phyloP scores from a whole-genome alignment of 2,329 filamentous ascomycete species.

The Cryphonectria parasitica region DNA sequence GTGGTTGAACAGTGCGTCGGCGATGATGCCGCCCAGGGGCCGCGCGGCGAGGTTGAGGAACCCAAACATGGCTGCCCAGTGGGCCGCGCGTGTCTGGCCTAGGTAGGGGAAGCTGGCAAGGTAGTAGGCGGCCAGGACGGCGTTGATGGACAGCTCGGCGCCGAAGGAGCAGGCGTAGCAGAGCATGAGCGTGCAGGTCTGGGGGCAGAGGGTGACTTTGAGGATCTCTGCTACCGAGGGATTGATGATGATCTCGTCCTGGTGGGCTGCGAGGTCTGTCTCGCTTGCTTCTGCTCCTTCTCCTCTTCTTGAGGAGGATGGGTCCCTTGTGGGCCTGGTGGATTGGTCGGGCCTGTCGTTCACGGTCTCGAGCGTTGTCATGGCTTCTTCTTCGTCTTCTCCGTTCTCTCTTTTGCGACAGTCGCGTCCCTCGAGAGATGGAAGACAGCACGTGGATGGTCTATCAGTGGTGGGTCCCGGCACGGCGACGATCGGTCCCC shows the following conservation, averaged over 20 bases:
- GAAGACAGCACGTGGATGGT: slow-evolving; percentile 35
- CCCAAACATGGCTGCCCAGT: slow-evolving; percentile 74
- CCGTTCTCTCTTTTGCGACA: slow-evolving; percentile 27
- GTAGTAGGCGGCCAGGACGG: slow-evolving; percentile 62
- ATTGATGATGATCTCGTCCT: slow-evolving; percentile 56
- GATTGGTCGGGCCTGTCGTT: slow-evolving; percentile 39
- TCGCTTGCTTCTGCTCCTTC: slow-evolving; percentile 44
- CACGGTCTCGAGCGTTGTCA: slow-evolving; percentile 34
- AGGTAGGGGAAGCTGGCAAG: slow-evolving; percentile 62
- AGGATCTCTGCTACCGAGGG: slow-evolving; percentile 58
- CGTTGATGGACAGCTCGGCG: slow-evolving; percentile 65
- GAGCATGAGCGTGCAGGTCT: slow-evolving; percentile 58
- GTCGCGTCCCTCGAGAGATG: not conserved
- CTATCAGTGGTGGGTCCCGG: slow-evolving; percentile 54
- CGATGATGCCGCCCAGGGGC: slow-evolving; percentile 64
- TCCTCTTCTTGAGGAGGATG: slow-evolving; percentile 39
- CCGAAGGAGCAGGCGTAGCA: slow-evolving; percentile 69
- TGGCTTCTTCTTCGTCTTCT: slow-evolving; percentile 38
- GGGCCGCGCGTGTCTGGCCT: slow-evolving; percentile 58
- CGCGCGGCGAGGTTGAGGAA: slow-evolving; percentile 72
- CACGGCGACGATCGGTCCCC: slow-evolving; percentile 50
- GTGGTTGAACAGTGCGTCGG: slow-evolving; percentile 54
- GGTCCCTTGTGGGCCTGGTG: slow-evolving; percentile 48
- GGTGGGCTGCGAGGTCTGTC: slow-evolving; percentile 55
- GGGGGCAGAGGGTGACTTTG: slow-evolving; percentile 52